A percentile compares a stretch with the other conserved stretches of the same genome.
Conservation (phyloP, 1,284 basidiomycete species). For the Marasmius tenuissimus region DNA sequence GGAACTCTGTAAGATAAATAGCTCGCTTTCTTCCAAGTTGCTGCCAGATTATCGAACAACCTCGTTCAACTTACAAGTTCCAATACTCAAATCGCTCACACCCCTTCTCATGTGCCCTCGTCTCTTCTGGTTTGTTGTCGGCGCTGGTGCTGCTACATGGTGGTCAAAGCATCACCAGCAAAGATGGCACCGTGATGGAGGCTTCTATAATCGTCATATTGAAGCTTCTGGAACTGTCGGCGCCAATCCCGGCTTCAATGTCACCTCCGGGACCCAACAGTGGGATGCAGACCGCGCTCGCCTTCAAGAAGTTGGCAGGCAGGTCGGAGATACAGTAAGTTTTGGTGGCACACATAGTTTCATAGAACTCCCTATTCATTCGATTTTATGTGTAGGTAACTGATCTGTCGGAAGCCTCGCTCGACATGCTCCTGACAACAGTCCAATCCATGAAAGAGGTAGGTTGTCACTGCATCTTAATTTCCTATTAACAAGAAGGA, state of each 20-base stretch:
- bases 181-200: not conserved
- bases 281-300: not conserved
- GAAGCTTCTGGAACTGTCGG: not conserved
- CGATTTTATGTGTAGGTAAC: not conserved
- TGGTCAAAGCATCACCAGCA: not conserved
- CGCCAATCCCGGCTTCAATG: not conserved
- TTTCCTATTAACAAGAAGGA: no score
- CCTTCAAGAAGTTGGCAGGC: not conserved
- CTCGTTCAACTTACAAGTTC: not conserved
- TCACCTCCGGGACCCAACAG: not conserved
- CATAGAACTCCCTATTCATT: not conserved
- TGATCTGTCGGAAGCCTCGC: constrained; percentile 4
- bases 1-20: no score
- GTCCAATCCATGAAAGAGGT: constrained; percentile 3
- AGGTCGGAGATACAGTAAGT: constrained; percentile 5
- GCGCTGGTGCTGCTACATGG: constrained; percentile 4
- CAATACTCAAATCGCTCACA: not conserved
- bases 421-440: not conserved
- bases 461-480: not conserved
- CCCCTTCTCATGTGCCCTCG: not conserved
- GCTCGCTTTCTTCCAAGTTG: no score
- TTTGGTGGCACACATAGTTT: not conserved
- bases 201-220: not conserved
- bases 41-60: not conserved
- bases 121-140: constrained; percentile 5